phyloP scores from a whole-genome alignment of 306 rosid species.

The Cucurbita argyrosperma region DNA sequence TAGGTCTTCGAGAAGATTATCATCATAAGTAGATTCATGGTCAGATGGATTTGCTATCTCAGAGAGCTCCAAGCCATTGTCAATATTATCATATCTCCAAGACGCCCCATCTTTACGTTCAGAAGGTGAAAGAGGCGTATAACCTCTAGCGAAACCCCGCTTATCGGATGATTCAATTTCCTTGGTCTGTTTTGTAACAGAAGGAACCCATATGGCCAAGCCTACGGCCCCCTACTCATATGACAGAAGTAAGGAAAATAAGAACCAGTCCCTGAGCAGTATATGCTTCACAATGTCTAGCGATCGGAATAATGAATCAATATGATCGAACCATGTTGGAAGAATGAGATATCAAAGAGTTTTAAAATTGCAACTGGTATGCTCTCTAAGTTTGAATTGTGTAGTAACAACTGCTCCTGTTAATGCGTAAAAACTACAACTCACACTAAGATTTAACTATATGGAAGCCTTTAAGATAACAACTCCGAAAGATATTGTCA shows the following conservation, averaged over 20 bases:
- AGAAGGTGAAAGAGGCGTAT: constrained; percentile 41
- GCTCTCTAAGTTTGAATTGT: neutral
- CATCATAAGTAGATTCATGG: constrained; percentile 43
- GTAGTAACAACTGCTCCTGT: neutral
- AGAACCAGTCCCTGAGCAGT: neutral
- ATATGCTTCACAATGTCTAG: neutral
- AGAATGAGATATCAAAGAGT: neutral
- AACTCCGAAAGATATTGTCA: neutral
- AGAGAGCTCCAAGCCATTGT: constrained; percentile 49
- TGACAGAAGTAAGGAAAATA: neutral
- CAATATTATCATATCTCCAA: constrained; percentile 30
- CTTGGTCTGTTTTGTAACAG: constrained; percentile 63
- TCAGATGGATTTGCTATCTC: constrained; percentile 28
- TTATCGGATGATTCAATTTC: constrained; percentile 51
- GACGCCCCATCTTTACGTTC: constrained; percentile 32
- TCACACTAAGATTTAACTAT: neutral
- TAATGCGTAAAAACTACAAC: neutral
- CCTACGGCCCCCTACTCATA: constrained; percentile 87
- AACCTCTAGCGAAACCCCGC: constrained; percentile 41
- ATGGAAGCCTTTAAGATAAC: neutral
- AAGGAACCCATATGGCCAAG: constrained; percentile 99
- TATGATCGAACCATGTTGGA: neutral
- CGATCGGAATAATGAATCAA: neutral
- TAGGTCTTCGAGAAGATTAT: constrained; percentile 53
- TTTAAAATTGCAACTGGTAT: neutral